Percentiles rank a stretch among this genome's conserved stretches.
These are phyloP conservation scores for Cadophora sp. DNA, from an alignment of 2,329 filamentous ascomycete genomes.

Conservation along the genomic window DNA sequence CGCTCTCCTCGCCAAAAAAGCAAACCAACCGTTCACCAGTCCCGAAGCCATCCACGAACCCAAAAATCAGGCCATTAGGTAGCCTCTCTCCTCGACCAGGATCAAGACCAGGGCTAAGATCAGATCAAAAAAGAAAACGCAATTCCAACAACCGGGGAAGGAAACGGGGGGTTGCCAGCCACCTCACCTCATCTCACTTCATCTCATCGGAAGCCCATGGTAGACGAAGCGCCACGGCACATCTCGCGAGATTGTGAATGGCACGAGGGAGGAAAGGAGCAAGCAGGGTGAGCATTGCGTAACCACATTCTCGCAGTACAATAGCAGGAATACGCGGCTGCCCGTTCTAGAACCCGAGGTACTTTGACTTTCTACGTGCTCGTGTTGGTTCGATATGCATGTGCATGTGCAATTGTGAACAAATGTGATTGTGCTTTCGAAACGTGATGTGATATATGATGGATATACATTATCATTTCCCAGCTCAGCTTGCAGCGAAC, in stretches of 20 bases:
- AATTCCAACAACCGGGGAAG: conserved; percentile 5
- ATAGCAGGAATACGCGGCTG: conserved; percentile 3
- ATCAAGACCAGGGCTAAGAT: background rate
- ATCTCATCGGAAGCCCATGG: conserved; percentile 7
- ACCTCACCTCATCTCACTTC: background rate
- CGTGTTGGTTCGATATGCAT: background rate
- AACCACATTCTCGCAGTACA: background rate
- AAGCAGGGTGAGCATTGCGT: conserved; percentile 1
- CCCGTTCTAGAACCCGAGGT: conserved; percentile 6
- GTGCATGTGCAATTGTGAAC: background rate
- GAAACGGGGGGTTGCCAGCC: background rate
- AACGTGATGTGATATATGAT: conserved; percentile 14
- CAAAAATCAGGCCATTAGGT: background rate
- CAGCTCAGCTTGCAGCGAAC: background rate
- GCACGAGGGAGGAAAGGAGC: conserved; percentile 2
- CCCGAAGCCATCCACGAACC: background rate
- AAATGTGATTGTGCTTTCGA: background rate
- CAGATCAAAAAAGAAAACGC: background rate
- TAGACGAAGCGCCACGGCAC: conserved; percentile 8
- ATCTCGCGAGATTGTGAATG: background rate
- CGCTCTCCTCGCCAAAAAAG: background rate
- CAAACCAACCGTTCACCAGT: background rate
- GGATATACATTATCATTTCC: conserved; percentile 19
- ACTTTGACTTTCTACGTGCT: background rate
- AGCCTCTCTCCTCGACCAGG: no score